Evolutionary conservation across 2,329 filamentous ascomycete genomes (phyloP), one percentile per base, ranked within the genome.

Genomic region (Penicillium sclerotiorum): DNA sequence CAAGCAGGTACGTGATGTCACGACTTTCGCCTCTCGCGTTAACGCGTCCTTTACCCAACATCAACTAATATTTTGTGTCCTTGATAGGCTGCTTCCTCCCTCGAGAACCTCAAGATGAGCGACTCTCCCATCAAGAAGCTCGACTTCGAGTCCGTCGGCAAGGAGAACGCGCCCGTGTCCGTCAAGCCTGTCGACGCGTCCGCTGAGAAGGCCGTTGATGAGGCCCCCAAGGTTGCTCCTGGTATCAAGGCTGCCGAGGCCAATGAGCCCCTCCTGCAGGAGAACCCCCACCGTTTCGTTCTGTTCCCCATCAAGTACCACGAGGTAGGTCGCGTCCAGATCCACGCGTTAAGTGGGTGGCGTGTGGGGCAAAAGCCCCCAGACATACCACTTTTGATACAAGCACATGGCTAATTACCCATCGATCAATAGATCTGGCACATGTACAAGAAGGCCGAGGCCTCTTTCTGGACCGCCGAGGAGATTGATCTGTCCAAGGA

Each of bases 361-460:
- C 50, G 33, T 42, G 56, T 48, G 32, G 43, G 33, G 43, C 40
- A 22, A 15, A 32, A 33, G 38, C 35, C 28, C 55, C 33, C 33
- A 7, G 53, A 50, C 44, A 54, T 15, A 28, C 33, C 21, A 21
- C 17, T 15, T 9, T 39, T n/a, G 17, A 15, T 15, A 38, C 11
- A 41, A 50, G 27, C 27, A 49, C 8, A 27, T 36, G 32, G 47
- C 58, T 62, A 41, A 62, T 13, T 15, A 32, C 44, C 39, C 37
- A 15, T 51, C 21, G 30, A 30, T 40, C 8, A 64, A 54, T 64
- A 96, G 92, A 95, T 96, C 75, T 99, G 94, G 94, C 93, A 97
- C 77, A 97, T 97, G 93, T 99, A 99, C 85, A 99, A 99, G 86
- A 97, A 97, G 80, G 92, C 92, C 61, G 93, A 99, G 76, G 94